phyloP scores from a whole-genome alignment of 768 basidiomycete genomes.

The Suillus hirtellus region DNA sequence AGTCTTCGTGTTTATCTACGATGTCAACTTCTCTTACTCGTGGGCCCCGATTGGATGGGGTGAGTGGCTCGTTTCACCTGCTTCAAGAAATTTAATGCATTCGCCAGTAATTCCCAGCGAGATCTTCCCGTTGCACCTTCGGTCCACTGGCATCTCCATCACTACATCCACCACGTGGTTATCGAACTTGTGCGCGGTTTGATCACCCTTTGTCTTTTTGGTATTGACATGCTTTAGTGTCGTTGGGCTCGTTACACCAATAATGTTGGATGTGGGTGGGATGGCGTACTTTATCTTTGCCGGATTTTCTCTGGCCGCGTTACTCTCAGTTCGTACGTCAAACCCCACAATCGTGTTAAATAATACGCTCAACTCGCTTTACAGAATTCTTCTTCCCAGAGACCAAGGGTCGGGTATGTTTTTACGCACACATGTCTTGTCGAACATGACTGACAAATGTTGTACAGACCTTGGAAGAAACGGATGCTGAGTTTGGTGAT shows the following conservation, averaged over 20 bases:
- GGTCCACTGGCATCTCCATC: constrained; percentile 43
- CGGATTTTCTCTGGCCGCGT: constrained; percentile 32
- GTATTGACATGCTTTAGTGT: constrained; percentile 19
- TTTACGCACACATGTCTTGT: neutral
- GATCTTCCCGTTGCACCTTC: constrained; percentile 41
- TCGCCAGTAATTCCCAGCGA: constrained; percentile 41
- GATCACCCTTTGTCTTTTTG: neutral
- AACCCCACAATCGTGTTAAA: neutral
- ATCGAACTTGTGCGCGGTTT: constrained; percentile 41
- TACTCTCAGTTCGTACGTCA: constrained; percentile 30
- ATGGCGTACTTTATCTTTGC: constrained; percentile 37
- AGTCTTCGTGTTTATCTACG: constrained; percentile 42
- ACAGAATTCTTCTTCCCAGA: constrained; percentile 33
- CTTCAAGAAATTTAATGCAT: constrained; percentile 11
- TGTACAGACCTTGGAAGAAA: constrained; percentile 33
- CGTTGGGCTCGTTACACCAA: constrained; percentile 33
- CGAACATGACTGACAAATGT: neutral
- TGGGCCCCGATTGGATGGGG: constrained; percentile 35
- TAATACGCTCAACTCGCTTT: neutral
- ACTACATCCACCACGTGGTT: constrained; percentile 46
- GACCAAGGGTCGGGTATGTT: constrained; percentile 44
- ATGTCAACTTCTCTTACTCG: constrained; percentile 38
- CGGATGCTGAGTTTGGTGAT: constrained; percentile 35
- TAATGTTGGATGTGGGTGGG: constrained; percentile 45
- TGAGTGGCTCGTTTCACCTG: constrained; percentile 10